Base-by-base conservation (phyloP, 2,329 filamentous ascomycete genomes). In the Verticillium isaacii region DNA sequence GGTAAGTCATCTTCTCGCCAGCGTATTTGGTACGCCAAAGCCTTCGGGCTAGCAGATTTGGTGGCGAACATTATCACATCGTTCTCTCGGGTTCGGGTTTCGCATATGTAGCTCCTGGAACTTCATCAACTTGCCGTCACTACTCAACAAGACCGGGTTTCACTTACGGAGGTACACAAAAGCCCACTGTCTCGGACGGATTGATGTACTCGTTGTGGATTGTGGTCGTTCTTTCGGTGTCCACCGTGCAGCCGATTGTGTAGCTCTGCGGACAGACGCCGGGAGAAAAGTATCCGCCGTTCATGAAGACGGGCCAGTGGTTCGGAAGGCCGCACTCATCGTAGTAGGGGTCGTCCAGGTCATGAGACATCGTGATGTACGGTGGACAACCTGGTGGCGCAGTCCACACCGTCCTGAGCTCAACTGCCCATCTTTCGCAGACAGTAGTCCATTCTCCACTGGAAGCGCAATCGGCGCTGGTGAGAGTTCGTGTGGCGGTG, bases 211-310 rank as follows among this genome's bases (percentile, higher is more conserved):
- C 58, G 17, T 12, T 11, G 32, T 59, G 54, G 17, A 59, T 14
- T 6, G 15, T 19, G 1, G 34, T 36, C 34, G 9, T 36, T 5
- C 11, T n/a, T 7, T 7, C 45, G 17, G n/a, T 36, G 54, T 23
- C 52, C n/a, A 19, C 39, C 2, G 45, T 55, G n/a, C 45, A 59
- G 41, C 29, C 58, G 41, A 59, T 19, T 25, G 45, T 37, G 32
- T 54, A 59, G 12, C 32, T 32, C 14, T 14, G 8, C 8, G 58
- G 58, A 29, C 58, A 59, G 11, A 59, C 41, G 7, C 41, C 58
- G 5, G 58, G 58, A n/a, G 58, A 59, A 29, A 55, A 59, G 32
- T 59, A 59, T 6, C 58, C 58, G n/a, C 50, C 58, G 32, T 55
- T 59, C 25, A 29, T 11, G 9, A n/a, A 55, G n/a, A 59, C 58